These are phyloP conservation scores for Huntiella moniliformis DNA, from an alignment of 2,329 filamentous ascomycete genomes.

Conservation along the genomic window DNA sequence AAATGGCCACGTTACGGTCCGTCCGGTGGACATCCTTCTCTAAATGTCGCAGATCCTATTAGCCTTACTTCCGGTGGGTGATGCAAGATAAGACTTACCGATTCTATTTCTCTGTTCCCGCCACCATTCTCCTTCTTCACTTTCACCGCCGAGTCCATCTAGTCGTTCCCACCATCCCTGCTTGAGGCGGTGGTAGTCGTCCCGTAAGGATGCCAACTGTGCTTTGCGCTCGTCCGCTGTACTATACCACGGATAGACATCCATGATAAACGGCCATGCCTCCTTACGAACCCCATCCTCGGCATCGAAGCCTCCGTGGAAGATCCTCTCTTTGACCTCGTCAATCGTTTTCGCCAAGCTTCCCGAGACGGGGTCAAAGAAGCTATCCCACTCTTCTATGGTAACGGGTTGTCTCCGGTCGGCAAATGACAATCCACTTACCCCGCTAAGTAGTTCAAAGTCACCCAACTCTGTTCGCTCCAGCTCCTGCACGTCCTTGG, in stretches of 20 bases:
- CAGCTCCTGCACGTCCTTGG: slow-evolving; percentile 75
- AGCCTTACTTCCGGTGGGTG: not conserved
- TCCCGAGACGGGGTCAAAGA: slow-evolving; percentile 62
- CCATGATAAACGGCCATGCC: slow-evolving; percentile 86
- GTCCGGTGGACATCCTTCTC: slow-evolving; percentile 98
- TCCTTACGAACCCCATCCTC: slow-evolving; percentile 90
- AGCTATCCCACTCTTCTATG: slow-evolving; percentile 73
- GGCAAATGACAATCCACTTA: slow-evolving; percentile 51
- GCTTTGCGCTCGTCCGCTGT: slow-evolving; percentile 68
- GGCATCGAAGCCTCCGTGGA: slow-evolving; percentile 76
- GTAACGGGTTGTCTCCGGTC: slow-evolving; percentile 64
- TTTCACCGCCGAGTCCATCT: slow-evolving; percentile 59
- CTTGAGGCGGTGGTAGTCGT: slow-evolving; percentile 89
- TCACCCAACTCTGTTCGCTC: slow-evolving; percentile 91
- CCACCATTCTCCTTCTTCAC: slow-evolving; percentile 87
- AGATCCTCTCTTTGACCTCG: slow-evolving; percentile 93
- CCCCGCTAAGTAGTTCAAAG: slow-evolving; percentile 81
- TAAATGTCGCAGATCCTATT: slow-evolving; percentile 22
- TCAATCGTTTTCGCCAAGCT: slow-evolving; percentile 62
- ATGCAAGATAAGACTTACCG: slow-evolving; percentile 42
- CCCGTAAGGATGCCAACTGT: slow-evolving; percentile 64
- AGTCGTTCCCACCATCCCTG: slow-evolving; percentile 92
- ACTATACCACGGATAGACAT: slow-evolving; percentile 86
- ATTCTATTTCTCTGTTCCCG: slow-evolving; percentile 84
- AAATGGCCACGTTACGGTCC: slow-evolving; percentile 85